Base-by-base conservation (phyloP, 805 yeast species). In the Metschnikowia arizonensis region DNA sequence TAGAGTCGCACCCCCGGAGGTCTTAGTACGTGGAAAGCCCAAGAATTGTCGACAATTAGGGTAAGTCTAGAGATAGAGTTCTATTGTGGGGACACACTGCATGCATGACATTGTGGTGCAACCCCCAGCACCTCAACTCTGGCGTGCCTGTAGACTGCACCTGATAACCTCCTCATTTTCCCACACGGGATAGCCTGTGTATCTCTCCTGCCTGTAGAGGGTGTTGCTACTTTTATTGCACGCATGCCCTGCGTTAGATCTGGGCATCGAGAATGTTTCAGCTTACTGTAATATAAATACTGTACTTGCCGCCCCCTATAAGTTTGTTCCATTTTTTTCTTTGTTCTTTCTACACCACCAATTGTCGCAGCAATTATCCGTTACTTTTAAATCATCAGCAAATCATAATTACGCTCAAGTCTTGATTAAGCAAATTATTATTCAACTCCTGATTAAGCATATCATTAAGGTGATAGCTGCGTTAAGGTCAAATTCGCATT, bases 91-190 rank as follows among this genome's bases (percentile, higher is more conserved):
- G 38, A 14, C 28, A 17, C 15, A 10, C 26, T 21, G 38, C 38
- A 14, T 34, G 18, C 29, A 25, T 18, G 29, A 23, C 14, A 23
- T n/a, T 34, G 29, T 34, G 28, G 29, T 21, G 37, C 29, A 23
- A 14, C 38, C 25, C 37, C 17, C 26, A 14, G 37, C 38, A 34
- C 21, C 26, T 19, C 34, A 11, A 11, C 8, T 8, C n/a, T 33
- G 25, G 24, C 36, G 36, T 33, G 26, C 38, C 38, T 34, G 38
- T 34, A 34, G 28, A 24, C 29, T 23, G 38, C 38, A 34, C 38
- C 38, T 24, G 28, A 21, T 34, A 33, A 21, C 15, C 37, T 19
- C 37, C 26, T 19, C 25, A 12, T 34, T 24, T 23, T 11, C 29
- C 38, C 34, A 23, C 18, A 15, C 21, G 14, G 38, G 29, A 34